Conservation (phyloP, 2,329 filamentous ascomycete species). For the Aspergillus sp. region DNA sequence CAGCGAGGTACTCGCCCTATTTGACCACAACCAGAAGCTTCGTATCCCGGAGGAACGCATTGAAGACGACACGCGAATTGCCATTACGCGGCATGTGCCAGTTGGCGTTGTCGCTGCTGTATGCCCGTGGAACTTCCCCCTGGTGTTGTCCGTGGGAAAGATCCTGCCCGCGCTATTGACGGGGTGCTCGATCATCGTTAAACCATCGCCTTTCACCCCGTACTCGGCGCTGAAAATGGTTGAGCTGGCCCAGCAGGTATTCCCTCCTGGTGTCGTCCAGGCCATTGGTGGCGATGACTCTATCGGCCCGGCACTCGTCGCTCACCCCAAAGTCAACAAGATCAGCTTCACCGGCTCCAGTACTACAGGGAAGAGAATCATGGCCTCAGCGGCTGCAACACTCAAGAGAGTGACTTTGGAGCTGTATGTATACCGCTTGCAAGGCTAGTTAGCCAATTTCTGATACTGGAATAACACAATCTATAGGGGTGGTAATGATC, state of each 20-base stretch:
- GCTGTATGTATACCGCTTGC: conserved; percentile 14
- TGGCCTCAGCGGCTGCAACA: conserved; percentile 23
- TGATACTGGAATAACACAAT: too few species aligned
- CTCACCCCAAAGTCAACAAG: conserved; percentile 14
- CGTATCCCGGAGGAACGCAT: background rate
- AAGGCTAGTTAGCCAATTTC: too few species aligned
- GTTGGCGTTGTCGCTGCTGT: background rate
- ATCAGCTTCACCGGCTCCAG: conserved; percentile 19
- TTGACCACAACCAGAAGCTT: background rate
- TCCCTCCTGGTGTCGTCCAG: conserved; percentile 1
- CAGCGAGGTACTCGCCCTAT: too few species aligned
- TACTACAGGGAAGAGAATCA: conserved; percentile 15
- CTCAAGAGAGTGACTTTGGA: conserved; percentile 46
- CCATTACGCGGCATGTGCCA: background rate
- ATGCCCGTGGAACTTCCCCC: background rate
- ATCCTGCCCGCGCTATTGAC: conserved; percentile 30
- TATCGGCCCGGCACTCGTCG: background rate
- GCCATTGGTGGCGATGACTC: conserved; percentile 6
- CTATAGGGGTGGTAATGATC: conserved; percentile 36
- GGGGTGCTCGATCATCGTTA: conserved; percentile 53
- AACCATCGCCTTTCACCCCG: background rate
- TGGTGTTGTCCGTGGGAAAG: background rate
- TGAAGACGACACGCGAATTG: background rate
- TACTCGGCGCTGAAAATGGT: background rate
- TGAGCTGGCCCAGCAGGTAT: background rate